These are phyloP conservation scores for Rusavskia elegans DNA, from an alignment of 495 filamentous ascomycete genomes.

Conservation along the genomic window DNA sequence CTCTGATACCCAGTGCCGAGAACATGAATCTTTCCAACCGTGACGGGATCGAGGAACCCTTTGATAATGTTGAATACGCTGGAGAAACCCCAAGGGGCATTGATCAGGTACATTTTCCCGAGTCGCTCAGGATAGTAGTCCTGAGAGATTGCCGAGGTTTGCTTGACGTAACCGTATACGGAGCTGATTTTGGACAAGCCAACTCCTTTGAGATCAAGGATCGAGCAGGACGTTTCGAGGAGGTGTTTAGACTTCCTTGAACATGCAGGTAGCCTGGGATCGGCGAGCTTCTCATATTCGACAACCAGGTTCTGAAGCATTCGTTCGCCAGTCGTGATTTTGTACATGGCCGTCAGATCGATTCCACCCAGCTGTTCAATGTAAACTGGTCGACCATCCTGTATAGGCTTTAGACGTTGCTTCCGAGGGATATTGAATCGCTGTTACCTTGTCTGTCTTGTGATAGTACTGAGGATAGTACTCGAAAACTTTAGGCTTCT, in stretches of 20 bases:
- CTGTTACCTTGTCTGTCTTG: slow-evolving; percentile 86
- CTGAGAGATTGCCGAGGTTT: slow-evolving; percentile 55
- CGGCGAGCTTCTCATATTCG: slow-evolving; percentile 90
- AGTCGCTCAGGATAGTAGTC: slow-evolving; percentile 98
- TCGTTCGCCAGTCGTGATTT: slow-evolving; percentile 80
- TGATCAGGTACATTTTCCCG: slow-evolving; percentile 85
- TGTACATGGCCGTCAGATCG: slow-evolving; percentile 76
- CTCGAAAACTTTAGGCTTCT: slow-evolving; percentile 75
- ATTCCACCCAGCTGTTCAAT: slow-evolving; percentile 93
- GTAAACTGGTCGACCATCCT: slow-evolving; percentile 95
- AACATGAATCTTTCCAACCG: slow-evolving; percentile 88
- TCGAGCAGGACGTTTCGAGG: slow-evolving; percentile 91
- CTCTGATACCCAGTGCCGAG: slow-evolving; percentile 66
- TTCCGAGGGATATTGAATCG: slow-evolving; percentile 1
- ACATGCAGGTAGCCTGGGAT: slow-evolving; percentile 88
- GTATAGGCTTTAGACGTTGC: neutral
- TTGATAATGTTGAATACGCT: slow-evolving; percentile 72
- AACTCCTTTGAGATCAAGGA: slow-evolving; percentile 94
- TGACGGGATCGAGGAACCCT: slow-evolving; percentile 88
- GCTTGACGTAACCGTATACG: slow-evolving; percentile 57
- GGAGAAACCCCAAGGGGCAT: slow-evolving; percentile 89
- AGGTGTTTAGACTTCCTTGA: slow-evolving; percentile 79
- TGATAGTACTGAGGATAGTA: slow-evolving; percentile 99
- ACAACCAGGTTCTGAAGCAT: slow-evolving; percentile 92
- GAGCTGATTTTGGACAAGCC: slow-evolving; percentile 62